Conservation (phyloP, 768 basidiomycete species). For the Termitomyces sp. region DNA sequence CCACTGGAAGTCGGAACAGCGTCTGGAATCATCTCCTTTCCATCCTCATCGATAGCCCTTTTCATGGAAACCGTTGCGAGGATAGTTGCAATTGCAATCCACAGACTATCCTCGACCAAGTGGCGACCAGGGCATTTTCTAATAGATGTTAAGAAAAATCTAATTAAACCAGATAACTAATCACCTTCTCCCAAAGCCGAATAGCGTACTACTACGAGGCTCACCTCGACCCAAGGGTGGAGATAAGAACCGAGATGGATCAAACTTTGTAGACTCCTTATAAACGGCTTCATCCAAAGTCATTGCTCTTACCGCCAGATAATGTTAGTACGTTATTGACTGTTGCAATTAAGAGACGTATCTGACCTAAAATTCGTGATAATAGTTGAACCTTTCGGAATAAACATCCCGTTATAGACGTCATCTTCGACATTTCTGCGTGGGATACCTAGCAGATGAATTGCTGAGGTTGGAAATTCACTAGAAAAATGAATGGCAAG, state of each 20-base stretch:
- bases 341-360: background rate
- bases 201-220: conserved; percentile 5
- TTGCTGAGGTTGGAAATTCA: background rate
- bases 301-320: conserved; percentile 2
- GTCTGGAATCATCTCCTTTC: background rate
- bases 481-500: background rate
- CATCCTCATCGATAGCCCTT: conserved; percentile 1
- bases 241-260: conserved; percentile 10
- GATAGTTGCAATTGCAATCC: conserved; percentile 13
- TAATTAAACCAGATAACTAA: background rate
- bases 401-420: conserved; percentile 12
- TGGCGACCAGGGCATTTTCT: conserved; percentile 30
- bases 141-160: background rate
- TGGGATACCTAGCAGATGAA: background rate
- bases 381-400: conserved; percentile 11
- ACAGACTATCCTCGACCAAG: conserved; percentile 36
- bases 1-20: conserved; percentile 1
- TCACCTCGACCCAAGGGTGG: conserved; percentile 8
- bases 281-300: conserved; percentile 10
- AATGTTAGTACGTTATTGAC: background rate
- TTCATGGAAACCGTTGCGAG: conserved; percentile 2
- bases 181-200: conserved; percentile 13
- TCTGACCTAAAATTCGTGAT: conserved; percentile 9
- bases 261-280: conserved; percentile 4
- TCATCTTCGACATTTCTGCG: conserved; percentile 9